Percentiles rank a stretch among this genome's conserved stretches.
Conservation (phyloP, 768 basidiomycete species). For the Boletus tylopilopsis region DNA sequence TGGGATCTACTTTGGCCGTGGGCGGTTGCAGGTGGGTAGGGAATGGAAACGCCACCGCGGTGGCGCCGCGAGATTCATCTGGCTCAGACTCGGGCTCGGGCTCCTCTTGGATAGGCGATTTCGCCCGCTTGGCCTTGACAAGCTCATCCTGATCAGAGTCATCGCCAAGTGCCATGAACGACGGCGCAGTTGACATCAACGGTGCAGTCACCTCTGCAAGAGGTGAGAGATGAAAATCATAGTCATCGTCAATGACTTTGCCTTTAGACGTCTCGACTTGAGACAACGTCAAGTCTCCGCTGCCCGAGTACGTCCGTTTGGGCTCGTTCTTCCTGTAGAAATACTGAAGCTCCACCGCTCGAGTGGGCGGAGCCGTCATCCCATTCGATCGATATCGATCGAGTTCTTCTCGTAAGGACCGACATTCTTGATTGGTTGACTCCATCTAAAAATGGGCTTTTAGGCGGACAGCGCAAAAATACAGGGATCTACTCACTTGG, state of each 20-base stretch:
- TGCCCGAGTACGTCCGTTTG: constrained; percentile 19
- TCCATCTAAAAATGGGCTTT: constrained; percentile 19
- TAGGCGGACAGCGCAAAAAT: not conserved
- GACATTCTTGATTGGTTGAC: constrained; percentile 24
- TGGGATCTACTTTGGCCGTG: constrained; percentile 19
- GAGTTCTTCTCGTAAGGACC: constrained; percentile 26
- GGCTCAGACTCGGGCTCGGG: constrained; percentile 24
- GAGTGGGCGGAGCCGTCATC: constrained; percentile 7
- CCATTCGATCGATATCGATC: constrained; percentile 19
- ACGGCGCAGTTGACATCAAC: constrained; percentile 27
- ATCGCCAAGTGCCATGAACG: constrained; percentile 28
- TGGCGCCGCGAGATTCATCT: constrained; percentile 14
- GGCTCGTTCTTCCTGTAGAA: constrained; percentile 20
- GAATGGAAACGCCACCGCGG: constrained; percentile 17
- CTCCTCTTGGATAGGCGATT: constrained; percentile 22
- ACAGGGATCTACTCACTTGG: constrained; percentile 31
- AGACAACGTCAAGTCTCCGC: constrained; percentile 11
- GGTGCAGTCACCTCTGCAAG: constrained; percentile 25
- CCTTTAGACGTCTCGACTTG: constrained; percentile 18
- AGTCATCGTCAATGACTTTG: constrained; percentile 25
- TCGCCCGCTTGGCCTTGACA: constrained; percentile 14
- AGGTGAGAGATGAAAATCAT: constrained; percentile 30
- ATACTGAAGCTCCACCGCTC: constrained; percentile 22
- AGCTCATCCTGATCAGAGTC: constrained; percentile 28
- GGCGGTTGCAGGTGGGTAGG: constrained; percentile 26